Base-by-base conservation (phyloP, 2,329 filamentous ascomycete species). In the Pseudogymnoascus sp. region DNA sequence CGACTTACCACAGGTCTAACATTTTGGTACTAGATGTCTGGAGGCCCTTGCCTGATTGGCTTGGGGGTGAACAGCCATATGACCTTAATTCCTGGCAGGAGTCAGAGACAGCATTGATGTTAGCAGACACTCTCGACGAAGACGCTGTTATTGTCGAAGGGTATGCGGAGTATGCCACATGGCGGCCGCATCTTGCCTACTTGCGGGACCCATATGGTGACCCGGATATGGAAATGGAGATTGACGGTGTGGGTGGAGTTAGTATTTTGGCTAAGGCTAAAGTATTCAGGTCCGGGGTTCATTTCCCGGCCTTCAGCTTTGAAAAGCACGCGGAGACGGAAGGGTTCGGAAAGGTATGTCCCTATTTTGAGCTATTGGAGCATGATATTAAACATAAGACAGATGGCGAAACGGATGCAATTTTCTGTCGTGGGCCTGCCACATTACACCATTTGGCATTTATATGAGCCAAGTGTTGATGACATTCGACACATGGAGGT, bases 51-150 rank as follows among this genome's bases (percentile, higher is more conserved):
- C 94, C 94, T 5, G 94, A 99, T 75, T 99, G 94, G 94, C 89
- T 99, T 25, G 94, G 94, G 51, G 95, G 94, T 70, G 94, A 99
- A 74, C 94, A 99, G 74, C 94, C 94, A 1, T 99, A 99, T 74
- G 94, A 99, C 76, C 76, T 99, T 69, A 99, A 99, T 75, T 97
- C 93, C 13, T 99, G 94, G 94, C 94, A 99, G 75, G 94, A 99
- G 76, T 99, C 94, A 0, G 95, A 99, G 72, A 99, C 94, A 0
- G 94, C 94, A 0, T 81, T 99, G 60, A 91, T 91, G 7, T 82
- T 99, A 38, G 94, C 94, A 9, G 93, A 99, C 66, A 96, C 92
- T 0, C 82, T 99, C 3, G 94, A 99, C 67, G 94, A 99, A 74
- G 94, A 99, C 73, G 94, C 94, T 3, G 94, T 99, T 39, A 99